phyloP scores from a whole-genome alignment of 1,284 basidiomycete genomes.

The Pseudozyma sp. region DNA sequence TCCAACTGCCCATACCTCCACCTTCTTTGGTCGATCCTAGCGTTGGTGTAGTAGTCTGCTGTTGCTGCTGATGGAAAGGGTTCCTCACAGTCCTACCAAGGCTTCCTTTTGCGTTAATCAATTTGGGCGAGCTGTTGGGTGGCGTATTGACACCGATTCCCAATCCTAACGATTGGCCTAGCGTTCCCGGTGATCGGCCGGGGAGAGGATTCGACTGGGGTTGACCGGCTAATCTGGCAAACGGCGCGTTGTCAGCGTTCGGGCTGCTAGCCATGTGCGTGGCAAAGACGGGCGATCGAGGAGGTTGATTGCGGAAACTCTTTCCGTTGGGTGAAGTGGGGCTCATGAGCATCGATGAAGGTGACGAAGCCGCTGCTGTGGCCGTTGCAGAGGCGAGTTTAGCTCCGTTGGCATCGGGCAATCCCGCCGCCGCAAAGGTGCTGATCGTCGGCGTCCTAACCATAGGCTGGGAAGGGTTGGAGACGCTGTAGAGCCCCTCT shows the following conservation, averaged over 20 bases:
- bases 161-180: slow-evolving; percentile 34
- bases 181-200: slow-evolving; percentile 11
- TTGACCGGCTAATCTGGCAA: slow-evolving; percentile 13
- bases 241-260: slow-evolving; percentile 3
- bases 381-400: slow-evolving; percentile 3
- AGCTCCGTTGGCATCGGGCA: slow-evolving; percentile 5
- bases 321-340: slow-evolving; percentile 20
- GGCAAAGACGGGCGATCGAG: slow-evolving; percentile 5
- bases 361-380: not conserved
- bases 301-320: not conserved
- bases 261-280: slow-evolving; percentile 2
- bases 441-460: slow-evolving; percentile 17
- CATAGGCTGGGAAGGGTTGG: slow-evolving; percentile 22
- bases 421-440: slow-evolving; percentile 2
- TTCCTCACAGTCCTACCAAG: not conserved
- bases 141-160: slow-evolving; percentile 9
- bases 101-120: slow-evolving; percentile 1
- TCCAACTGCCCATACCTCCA: slow-evolving; percentile 20
- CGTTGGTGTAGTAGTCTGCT: not conserved
- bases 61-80: slow-evolving; percentile 1
- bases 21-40: not conserved
- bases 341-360: not conserved
- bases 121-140: slow-evolving; percentile 11
- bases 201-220: not conserved
- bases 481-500: slow-evolving; percentile 16